These are phyloP conservation scores for Cercospora sp. DNA, from an alignment of 2,329 filamentous ascomycete species.

Conservation along the genomic window DNA sequence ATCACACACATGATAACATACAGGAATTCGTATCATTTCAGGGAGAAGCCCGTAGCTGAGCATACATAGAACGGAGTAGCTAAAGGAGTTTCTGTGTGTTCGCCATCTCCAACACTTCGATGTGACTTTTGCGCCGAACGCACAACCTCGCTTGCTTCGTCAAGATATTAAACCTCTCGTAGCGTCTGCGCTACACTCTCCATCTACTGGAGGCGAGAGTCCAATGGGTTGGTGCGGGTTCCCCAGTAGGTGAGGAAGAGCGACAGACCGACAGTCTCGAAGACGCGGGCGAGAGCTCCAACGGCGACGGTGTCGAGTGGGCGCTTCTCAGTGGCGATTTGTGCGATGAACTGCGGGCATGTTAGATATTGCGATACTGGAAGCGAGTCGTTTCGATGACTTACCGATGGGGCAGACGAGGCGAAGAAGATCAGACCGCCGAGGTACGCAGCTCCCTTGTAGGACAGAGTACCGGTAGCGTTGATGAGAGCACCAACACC, in stretches of 20 bases:
- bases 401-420: slow-evolving; percentile 80
- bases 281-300: slow-evolving; percentile 75
- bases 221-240: slow-evolving; percentile 88
- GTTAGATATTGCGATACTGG: slow-evolving; percentile 28
- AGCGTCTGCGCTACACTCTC: slow-evolving; percentile 8
- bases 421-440: slow-evolving; percentile 89
- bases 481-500: slow-evolving; percentile 60
- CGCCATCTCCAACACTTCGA: slow-evolving; percentile 7
- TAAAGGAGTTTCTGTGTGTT: slow-evolving; percentile 8
- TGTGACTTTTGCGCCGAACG: background rate
- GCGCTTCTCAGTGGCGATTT: slow-evolving; percentile 87
- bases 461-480: slow-evolving; percentile 88
- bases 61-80: slow-evolving; percentile 16
- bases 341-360: slow-evolving; percentile 69
- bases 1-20: background rate
- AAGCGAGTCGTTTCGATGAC: slow-evolving; percentile 40
- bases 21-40: slow-evolving; percentile 12
- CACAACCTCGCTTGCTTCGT: background rate
- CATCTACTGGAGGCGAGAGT: slow-evolving; percentile 70
- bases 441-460: slow-evolving; percentile 95
- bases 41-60: slow-evolving; percentile 9
- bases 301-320: slow-evolving; percentile 87
- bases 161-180: slow-evolving; percentile 4
- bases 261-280: slow-evolving; percentile 90
- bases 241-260: slow-evolving; percentile 97